Evolutionary conservation across 768 basidiomycete species (phyloP).

Genomic region (Suillus subluteus): DNA sequence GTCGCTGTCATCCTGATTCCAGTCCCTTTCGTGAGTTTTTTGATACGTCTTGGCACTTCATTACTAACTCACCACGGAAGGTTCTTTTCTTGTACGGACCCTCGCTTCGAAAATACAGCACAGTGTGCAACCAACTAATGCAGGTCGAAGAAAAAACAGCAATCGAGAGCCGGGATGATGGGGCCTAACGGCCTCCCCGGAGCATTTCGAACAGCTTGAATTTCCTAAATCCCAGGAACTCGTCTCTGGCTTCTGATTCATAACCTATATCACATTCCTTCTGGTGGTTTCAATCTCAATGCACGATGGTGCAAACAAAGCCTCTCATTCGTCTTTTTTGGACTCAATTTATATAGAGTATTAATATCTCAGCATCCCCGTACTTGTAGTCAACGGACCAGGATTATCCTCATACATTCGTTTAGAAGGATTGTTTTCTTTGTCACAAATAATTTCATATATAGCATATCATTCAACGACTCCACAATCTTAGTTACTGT

Average conservation of each 20-base stretch:
- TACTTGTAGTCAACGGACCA: neutral
- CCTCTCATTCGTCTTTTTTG: slow-evolving; percentile 9
- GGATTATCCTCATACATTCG: neutral
- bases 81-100: slow-evolving; percentile 36
- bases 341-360: neutral
- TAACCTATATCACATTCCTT: neutral
- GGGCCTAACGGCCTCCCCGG: neutral
- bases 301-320: slow-evolving; percentile 5
- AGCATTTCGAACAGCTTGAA: neutral
- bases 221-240: neutral
- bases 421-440: neutral
- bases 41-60: neutral
- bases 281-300: neutral
- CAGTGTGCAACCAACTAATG: slow-evolving; percentile 23
- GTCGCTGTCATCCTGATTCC: slow-evolving; percentile 55
- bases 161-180: neutral
- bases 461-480: neutral
- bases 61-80: slow-evolving; percentile 12
- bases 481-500: neutral
- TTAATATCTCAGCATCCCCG: neutral
- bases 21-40: slow-evolving; percentile 54
- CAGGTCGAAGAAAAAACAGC: slow-evolving; percentile 7
- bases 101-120: slow-evolving; percentile 29
- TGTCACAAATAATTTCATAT: neutral
- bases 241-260: neutral